Percentiles rank a stretch among this genome's conserved stretches.
phyloP scores from a whole-genome alignment of 2,329 filamentous ascomycete species.

The Tolypocladium album region DNA sequence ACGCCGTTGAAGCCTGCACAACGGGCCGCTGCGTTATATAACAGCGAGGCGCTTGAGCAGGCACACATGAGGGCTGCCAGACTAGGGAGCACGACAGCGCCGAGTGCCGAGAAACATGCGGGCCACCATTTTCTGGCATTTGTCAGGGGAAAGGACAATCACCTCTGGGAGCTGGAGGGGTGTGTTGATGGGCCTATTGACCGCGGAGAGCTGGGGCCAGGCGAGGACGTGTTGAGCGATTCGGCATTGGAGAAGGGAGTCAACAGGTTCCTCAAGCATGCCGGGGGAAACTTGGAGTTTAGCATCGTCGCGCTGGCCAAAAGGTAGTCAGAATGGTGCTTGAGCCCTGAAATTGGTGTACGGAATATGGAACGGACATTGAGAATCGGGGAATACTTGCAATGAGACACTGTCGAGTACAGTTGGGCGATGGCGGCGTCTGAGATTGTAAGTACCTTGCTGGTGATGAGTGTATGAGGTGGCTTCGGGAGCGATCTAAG shows the following conservation, averaged over 20 bases:
- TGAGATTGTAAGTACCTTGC: too few relatives aligned
- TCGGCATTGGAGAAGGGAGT: conserved; percentile 54
- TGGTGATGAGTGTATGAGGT: background rate
- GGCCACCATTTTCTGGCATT: conserved; percentile 78
- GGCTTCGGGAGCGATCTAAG: background rate
- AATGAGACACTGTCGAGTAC: too few relatives aligned
- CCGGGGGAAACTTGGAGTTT: conserved; percentile 25
- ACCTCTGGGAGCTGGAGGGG: conserved; percentile 74
- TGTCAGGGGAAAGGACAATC: conserved; percentile 53
- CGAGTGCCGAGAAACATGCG: conserved; percentile 46
- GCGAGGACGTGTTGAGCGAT: conserved; percentile 55
- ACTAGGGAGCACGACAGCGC: conserved; percentile 56
- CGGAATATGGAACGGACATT: background rate
- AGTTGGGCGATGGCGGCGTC: too few relatives aligned
- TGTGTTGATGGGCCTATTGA: conserved; percentile 62
- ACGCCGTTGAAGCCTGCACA: conserved; percentile 46
- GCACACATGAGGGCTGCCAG: conserved; percentile 62
- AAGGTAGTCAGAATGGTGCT: background rate
- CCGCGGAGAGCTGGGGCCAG: conserved; percentile 41
- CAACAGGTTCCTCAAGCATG: conserved; percentile 27
- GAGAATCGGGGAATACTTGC: background rate
- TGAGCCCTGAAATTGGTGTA: background rate
- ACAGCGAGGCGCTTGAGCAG: conserved; percentile 57
- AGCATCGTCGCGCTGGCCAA: conserved; percentile 26
- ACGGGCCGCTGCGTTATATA: conserved; percentile 61